These are phyloP conservation scores for Lepidium sativum DNA, from an alignment of 345 rosid species.

Conservation along the genomic window DNA sequence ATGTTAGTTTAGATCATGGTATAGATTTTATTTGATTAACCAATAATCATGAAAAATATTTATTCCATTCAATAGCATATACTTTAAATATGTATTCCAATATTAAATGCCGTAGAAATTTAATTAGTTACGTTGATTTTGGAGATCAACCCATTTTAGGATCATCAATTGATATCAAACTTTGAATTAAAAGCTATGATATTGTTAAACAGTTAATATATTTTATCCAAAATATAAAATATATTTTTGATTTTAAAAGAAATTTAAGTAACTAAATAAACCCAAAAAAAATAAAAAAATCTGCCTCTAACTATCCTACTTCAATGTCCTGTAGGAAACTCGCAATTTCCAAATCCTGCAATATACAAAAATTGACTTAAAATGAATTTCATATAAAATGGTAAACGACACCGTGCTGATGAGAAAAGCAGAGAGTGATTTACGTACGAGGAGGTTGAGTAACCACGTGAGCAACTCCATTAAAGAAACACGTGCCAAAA, in stretches of 20 bases:
- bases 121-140: neutral
- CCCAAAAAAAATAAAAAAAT: neutral
- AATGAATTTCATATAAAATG: too few relatives aligned
- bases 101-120: neutral
- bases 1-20: neutral
- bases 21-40: neutral
- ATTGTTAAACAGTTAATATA: neutral
- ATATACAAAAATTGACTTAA: neutral
- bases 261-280: neutral
- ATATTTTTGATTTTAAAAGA: neutral
- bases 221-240: neutral
- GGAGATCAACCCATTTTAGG: neutral
- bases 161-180: neutral
- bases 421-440: neutral
- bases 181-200: neutral
- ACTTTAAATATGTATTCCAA: neutral
- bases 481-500: constrained; percentile 61
- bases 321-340: constrained; percentile 40
- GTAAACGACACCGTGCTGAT: neutral
- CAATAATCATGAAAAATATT: neutral
- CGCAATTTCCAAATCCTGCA: constrained; percentile 47
- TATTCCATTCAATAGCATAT: neutral
- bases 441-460: constrained; percentile 60
- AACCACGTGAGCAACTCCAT: constrained; percentile 66
- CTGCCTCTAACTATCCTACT: neutral